Evolutionary conservation across 2,329 filamentous ascomycete genomes (phyloP), one percentile per base, ranked within the genome.

Genomic region (Paracorniculantispora psalliotae): DNA sequence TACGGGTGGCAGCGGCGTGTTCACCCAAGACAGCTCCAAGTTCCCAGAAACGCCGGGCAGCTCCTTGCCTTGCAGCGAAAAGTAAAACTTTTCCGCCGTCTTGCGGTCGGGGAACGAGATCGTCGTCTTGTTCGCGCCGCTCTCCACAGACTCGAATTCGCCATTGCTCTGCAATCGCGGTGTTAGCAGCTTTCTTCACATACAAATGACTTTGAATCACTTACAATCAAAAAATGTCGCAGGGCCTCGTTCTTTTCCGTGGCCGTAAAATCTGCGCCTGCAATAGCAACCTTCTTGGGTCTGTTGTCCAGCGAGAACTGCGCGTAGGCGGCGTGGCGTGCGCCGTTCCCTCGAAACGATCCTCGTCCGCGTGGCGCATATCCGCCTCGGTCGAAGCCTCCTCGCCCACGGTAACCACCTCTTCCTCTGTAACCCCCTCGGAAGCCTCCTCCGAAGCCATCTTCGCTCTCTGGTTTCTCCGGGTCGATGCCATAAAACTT

Each of bases 281-380:
- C 78, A 25, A 93, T 73, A 6, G 82, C 80, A 10, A 94, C 76
- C 62, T 81, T 86, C 69, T 83, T 88, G 0, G 90, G 87, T 47
- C 90, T 80, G 69, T 92, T 92, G 67, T 94, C 90, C 23, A 94
- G 78, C 19, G 87, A 87, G 64, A 87, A 88, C 33, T 81, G 79
- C 4, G 80, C 83, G 64, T 85, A 86, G 1, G 80, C 81, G 2
- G 80, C 79, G 49, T 81, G 79, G 62, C 79, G 76, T 33, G 80
- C 79, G 47, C 77, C 75, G 61, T 66, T 76, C 51, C 78, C 71
- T 56, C 74, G 68, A 51, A 73, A 72, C 21, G 74, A 70, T 9
- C 76, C 76, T 46, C 77, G 72, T 2, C 66, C 65, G 8, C 68
- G 70, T 3, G 57, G 51, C 10, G 37, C 47, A 30, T 72, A 73